A percentile compares a stretch with the other conserved stretches of the same genome.
Evolutionary conservation across 2,329 filamentous ascomycete species (phyloP).

Genomic region (Calonectria leucothoes): DNA sequence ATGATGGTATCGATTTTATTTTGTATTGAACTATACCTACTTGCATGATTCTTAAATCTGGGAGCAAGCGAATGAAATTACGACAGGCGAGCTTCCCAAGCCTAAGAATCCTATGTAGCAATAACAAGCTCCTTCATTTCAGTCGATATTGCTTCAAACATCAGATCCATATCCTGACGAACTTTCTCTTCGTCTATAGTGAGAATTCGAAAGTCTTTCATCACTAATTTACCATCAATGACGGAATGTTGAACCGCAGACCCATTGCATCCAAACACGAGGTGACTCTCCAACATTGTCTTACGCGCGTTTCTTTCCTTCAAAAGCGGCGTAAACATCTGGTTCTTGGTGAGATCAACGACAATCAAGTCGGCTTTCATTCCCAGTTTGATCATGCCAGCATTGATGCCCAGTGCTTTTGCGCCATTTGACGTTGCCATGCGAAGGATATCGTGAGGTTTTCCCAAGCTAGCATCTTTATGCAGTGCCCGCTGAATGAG

Average conservation of each 20-base stretch:
- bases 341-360: conserved; percentile 23
- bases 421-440: conserved; percentile 23
- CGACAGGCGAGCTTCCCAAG: neutral
- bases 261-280: conserved; percentile 22
- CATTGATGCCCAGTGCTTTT: conserved; percentile 19
- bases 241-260: conserved; percentile 19
- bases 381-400: conserved; percentile 6
- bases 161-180: conserved; percentile 13
- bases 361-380: conserved; percentile 25
- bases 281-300: conserved; percentile 19
- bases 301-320: conserved; percentile 16
- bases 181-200: conserved; percentile 8
- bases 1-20: neutral
- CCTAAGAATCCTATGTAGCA: neutral
- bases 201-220: conserved; percentile 11
- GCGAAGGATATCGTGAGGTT: conserved; percentile 18
- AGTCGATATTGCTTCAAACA: conserved; percentile 14
- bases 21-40: neutral
- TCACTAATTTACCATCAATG: conserved; percentile 5
- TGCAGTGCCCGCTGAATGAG: conserved; percentile 24
- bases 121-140: conserved; percentile 7
- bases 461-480: conserved; percentile 18
- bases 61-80: neutral
- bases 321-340: conserved; percentile 25
- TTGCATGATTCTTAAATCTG: neutral